Base-by-base conservation (phyloP, 2,329 filamentous ascomycete genomes). In the Penicillium sclerotiorum region DNA sequence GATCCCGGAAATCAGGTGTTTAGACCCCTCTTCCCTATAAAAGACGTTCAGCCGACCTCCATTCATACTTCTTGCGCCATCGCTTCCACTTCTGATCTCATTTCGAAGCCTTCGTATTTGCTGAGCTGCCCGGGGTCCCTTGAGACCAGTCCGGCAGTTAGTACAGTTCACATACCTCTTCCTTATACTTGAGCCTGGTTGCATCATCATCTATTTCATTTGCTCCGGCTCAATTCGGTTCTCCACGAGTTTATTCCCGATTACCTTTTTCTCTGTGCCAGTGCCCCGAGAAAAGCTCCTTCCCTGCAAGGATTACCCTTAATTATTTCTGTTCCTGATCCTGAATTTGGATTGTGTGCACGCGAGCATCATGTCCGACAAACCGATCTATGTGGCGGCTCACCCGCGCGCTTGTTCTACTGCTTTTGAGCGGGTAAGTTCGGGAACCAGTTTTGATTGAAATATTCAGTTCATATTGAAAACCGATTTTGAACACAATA, bases 391-490 rank as follows among this genome's bases (percentile, higher is more conserved):
- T 71, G 86, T 94, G 65, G 90, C 87, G 50, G 97, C 94, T 63
- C 93, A 97, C 74, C 94, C 94, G 28, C 82, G 94, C 73, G 90
- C 93, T 58, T 96, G 92, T 78, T 96, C 92, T 49, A 97, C 94
- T 41, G 94, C 94, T 23, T 99, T 97, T 76, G 94, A 99, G 79
- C 82, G 93, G 73, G 93, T 95, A 79, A 67, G 80, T 75, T 12
- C 11, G 28, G 8, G 49, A 17, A 32, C 15, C 5, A 21, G 8
- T 15, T 33, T 33, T 28, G 3, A 28, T 28, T 28, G 2, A 9
- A 13, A 8, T 21, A 13, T 20, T 40, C 15, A 9, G n/a, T 20
- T 23, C 7, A 23, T 23, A 12, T 22, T 18, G 9, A 40, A 11
- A 23, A 9, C 7, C 13, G 20, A 23, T 40, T 40, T 37, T 43